Evolutionary conservation across 768 basidiomycete species (phyloP), one percentile per base, ranked within the genome.

Genomic region (Auriculariales sp.): DNA sequence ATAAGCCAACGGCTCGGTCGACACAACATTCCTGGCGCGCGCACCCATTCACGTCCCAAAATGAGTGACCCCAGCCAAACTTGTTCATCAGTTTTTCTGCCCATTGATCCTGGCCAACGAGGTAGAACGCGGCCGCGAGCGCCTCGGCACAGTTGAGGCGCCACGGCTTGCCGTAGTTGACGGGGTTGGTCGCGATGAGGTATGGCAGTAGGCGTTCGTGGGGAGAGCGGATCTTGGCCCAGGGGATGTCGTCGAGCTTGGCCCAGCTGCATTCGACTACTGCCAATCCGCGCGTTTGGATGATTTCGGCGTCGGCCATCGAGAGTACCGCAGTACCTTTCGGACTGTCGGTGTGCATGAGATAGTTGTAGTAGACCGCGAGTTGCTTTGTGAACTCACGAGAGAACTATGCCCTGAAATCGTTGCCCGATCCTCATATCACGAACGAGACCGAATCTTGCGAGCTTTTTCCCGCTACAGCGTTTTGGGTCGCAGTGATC

Each of bases 181-280:
- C 91, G 0, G 94, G 92, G 62, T 99, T 99, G 0, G 91, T 85
- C 0, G 95, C 95, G 36, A 98, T 64, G 17, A 99, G 76, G 62
- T 94, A 98, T 0, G 95, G 95, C 27, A 99, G 94, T 99, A 98
- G 61, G 7, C 95, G 75, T 69, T 99, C 95, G 56, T 98, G 75
- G 1, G 94, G 91, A 55, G 88, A 90, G 4, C 84, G 74, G 54
- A 98, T 94, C 67, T 97, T 98, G 47, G 73, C 69, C 61, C 95
- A 99, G 1, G 95, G 95, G 6, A 99, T 82, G 50, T 98, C 95
- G 42, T 89, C 89, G 6, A 98, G 65, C 19, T 92, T 77, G 1
- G 95, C 94, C 95, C 95, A 99, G 3, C 90, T 94, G 62, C 94
- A 98, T 61, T 99, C 95, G 2, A 99, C 89, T n/a, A 99, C 95